A percentile compares a stretch with the other conserved stretches of the same genome.
Evolutionary conservation across 1,284 basidiomycete species (phyloP).

Genomic region (Malassezia japonica): DNA sequence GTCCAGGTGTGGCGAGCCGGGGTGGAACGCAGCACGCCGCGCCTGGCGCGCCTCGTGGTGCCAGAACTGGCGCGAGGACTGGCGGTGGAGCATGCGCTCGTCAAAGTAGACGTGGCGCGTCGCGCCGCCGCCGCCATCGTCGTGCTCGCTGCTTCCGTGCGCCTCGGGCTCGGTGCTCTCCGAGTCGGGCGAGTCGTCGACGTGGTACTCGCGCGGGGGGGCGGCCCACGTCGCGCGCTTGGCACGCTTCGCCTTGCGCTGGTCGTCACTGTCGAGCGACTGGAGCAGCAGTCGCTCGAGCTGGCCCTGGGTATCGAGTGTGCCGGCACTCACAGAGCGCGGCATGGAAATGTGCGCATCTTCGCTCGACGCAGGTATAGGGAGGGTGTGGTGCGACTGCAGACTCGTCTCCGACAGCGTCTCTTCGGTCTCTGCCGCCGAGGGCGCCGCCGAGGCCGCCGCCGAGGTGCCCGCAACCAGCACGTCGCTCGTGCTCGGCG

Average conservation of each 20-base stretch:
- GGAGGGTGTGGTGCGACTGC: background rate
- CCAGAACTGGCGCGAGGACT: background rate
- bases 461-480: background rate
- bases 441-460: too few relatives aligned
- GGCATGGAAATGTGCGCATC: too few relatives aligned
- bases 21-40: background rate
- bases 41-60: constrained; percentile 10
- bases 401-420: background rate
- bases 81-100: background rate
- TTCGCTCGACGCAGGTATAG: too few relatives aligned
- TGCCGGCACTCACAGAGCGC: too few relatives aligned
- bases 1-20: background rate
- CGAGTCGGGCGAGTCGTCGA: too few relatives aligned
- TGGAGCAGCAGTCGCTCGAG: constrained; percentile 2
- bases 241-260: background rate
- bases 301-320: background rate
- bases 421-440: too few relatives aligned
- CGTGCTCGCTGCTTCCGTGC: too few relatives aligned
- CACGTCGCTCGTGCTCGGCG: background rate
- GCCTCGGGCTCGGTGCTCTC: too few relatives aligned
- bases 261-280: constrained; percentile 5
- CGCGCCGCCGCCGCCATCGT: too few relatives aligned
- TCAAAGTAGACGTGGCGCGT: constrained; percentile 14
- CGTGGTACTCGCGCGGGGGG: too few relatives aligned
- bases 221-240: too few relatives aligned